Percentiles rank a stretch among this genome's conserved stretches.
These are phyloP conservation scores for Hygrocybe punicea DNA, from an alignment of 768 basidiomycete species.

Conservation along the genomic window DNA sequence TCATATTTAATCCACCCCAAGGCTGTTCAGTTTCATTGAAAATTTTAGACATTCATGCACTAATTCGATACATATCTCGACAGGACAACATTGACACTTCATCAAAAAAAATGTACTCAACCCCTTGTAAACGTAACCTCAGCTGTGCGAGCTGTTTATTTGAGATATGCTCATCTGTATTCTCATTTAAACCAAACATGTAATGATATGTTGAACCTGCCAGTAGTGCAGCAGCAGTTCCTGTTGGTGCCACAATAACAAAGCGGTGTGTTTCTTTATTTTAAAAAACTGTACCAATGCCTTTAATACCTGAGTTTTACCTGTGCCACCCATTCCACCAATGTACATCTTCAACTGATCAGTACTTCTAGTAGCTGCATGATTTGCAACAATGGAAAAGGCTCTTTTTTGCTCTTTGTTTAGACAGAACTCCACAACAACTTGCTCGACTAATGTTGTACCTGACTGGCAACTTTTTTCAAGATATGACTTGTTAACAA, in stretches of 20 bases:
- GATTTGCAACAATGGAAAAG: constrained; percentile 31
- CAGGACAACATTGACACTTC: constrained; percentile 40
- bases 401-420: constrained; percentile 29
- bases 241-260: constrained; percentile 27
- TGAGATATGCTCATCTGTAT: background rate
- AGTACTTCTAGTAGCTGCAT: constrained; percentile 10
- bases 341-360: constrained; percentile 33
- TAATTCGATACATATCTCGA: constrained; percentile 30
- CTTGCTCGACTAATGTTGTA: constrained; percentile 20
- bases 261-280: constrained; percentile 25
- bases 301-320: constrained; percentile 32
- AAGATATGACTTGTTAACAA: constrained; percentile 23
- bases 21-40: constrained; percentile 14
- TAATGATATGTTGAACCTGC: constrained; percentile 26
- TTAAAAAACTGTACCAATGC: constrained; percentile 25
- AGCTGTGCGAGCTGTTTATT: constrained; percentile 7
- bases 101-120: constrained; percentile 31
- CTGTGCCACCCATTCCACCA: constrained; percentile 35
- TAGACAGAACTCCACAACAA: background rate
- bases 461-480: background rate
- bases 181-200: constrained; percentile 7
- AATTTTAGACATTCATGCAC: constrained; percentile 22
- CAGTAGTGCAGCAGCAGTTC: constrained; percentile 24
- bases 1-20: constrained; percentile 38
- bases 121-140: background rate